Conservation (phyloP, 306 rosid genomes). For the Fragaria iinumae region DNA sequence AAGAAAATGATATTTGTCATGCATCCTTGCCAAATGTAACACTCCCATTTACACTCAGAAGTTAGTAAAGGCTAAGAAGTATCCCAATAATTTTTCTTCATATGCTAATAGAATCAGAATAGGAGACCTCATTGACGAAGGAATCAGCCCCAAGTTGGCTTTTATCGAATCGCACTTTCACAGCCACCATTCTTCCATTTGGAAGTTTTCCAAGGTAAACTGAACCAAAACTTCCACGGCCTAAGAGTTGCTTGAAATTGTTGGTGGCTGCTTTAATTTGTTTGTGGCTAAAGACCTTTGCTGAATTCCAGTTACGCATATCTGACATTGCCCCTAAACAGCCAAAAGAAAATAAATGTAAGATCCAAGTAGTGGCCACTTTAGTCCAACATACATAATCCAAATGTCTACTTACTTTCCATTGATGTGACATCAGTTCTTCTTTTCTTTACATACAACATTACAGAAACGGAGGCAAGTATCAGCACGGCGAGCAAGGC, state of each 20-base stretch:
- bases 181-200: slow-evolving; percentile 70
- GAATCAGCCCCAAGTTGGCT: slow-evolving; percentile 86
- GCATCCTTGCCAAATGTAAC: background rate
- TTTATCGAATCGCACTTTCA: slow-evolving; percentile 89
- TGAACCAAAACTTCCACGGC: slow-evolving; percentile 90
- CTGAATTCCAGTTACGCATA: slow-evolving; percentile 77
- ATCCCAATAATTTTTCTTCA: background rate
- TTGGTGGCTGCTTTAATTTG: slow-evolving; percentile 79
- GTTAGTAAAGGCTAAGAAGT: background rate
- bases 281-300: slow-evolving; percentile 69
- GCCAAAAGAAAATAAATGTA: slow-evolving; percentile 4
- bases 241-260: slow-evolving; percentile 78
- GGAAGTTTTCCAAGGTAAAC: slow-evolving; percentile 85
- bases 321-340: slow-evolving; percentile 49
- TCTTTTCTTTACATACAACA: slow-evolving; percentile 47
- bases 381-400: background rate
- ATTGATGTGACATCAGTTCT: slow-evolving; percentile 44
- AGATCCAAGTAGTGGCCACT: slow-evolving; percentile 1
- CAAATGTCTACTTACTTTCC: slow-evolving; percentile 46
- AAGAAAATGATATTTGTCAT: background rate
- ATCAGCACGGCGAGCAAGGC: slow-evolving; percentile 43
- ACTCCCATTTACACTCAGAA: background rate
- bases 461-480: slow-evolving; percentile 34
- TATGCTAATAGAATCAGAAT: background rate
- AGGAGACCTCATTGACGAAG: slow-evolving; percentile 81